Evolutionary conservation across 257 asterid genomes (phyloP).

Genomic region (Solanum clarkiae): DNA sequence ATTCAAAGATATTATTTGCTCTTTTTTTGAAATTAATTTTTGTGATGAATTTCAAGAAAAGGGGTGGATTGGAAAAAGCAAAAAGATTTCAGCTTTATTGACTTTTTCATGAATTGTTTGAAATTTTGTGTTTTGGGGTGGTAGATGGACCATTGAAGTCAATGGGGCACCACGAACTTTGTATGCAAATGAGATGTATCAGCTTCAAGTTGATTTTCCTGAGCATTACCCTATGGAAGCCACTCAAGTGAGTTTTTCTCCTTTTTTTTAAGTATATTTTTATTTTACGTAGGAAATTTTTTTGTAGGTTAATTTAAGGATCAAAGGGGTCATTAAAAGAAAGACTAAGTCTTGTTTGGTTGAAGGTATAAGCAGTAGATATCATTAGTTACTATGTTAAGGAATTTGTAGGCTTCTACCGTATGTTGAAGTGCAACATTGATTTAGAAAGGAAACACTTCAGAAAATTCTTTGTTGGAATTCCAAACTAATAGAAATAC

Average conservation of each 20-base stretch:
- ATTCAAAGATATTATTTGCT: constrained; percentile 49
- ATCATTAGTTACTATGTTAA: neutral
- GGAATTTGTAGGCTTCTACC: neutral
- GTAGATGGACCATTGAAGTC: constrained; percentile 41
- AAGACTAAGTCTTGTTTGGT: neutral
- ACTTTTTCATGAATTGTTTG: neutral
- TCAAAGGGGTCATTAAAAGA: neutral
- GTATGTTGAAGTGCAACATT: neutral
- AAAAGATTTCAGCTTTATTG: neutral
- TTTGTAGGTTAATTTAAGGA: neutral
- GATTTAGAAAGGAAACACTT: neutral
- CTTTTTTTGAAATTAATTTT: neutral
- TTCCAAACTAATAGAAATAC: neutral
- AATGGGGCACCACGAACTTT: constrained; percentile 37
- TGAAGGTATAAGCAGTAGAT: neutral
- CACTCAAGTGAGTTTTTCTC: constrained; percentile 24
- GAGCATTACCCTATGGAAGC: constrained; percentile 51
- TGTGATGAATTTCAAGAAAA: neutral
- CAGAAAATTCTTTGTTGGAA: neutral
- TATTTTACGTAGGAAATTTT: neutral
- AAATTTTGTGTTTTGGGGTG: neutral
- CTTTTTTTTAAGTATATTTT: neutral
- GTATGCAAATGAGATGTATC: constrained; percentile 31
- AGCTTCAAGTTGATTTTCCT: constrained; percentile 45
- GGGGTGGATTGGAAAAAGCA: neutral